phyloP scores from a whole-genome alignment of 1,284 basidiomycete genomes.

The Naganishia sp. region DNA sequence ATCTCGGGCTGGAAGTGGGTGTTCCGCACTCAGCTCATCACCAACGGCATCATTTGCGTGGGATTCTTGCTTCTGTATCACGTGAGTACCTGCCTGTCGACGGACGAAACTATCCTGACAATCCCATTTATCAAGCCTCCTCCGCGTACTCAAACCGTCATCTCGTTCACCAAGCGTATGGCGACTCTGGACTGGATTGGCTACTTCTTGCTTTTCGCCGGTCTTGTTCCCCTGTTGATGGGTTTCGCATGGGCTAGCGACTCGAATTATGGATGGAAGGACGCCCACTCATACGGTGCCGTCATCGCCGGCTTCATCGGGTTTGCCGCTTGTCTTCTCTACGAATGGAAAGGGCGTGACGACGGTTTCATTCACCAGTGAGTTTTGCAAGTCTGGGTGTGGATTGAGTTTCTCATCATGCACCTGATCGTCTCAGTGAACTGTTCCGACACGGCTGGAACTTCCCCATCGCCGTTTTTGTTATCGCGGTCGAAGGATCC shows the following conservation, averaged over 20 bases:
- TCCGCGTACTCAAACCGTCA: constrained; percentile 14
- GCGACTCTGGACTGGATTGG: constrained; percentile 23
- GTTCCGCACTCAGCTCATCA: constrained; percentile 16
- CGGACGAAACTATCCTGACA: not conserved
- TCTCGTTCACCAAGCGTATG: constrained; percentile 16
- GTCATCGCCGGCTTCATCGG: constrained; percentile 13
- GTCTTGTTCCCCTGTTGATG: constrained; percentile 6
- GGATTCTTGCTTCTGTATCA: constrained; percentile 19
- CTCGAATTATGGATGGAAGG: constrained; percentile 14
- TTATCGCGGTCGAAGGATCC: constrained; percentile 23
- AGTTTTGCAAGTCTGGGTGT: not conserved
- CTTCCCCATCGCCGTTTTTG: constrained; percentile 23
- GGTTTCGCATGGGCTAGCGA: constrained; percentile 20
- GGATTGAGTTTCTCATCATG: not conserved
- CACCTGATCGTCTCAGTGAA: not conserved
- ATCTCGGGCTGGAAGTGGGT: constrained; percentile 25
- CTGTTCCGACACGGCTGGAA: constrained; percentile 26
- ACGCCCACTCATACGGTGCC: constrained; percentile 14
- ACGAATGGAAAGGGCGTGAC: constrained; percentile 25
- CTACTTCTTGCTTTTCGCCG: constrained; percentile 16
- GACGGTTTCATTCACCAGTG: constrained; percentile 24
- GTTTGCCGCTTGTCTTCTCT: constrained; percentile 8
- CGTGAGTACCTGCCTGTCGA: not conserved
- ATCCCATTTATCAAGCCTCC: constrained; percentile 6
- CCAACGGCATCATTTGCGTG: constrained; percentile 11